Evolutionary conservation across 177 flowering plant genomes (phyloP), one percentile per base, ranked within the genome.

Genomic region (Telopea speciosissima): DNA sequence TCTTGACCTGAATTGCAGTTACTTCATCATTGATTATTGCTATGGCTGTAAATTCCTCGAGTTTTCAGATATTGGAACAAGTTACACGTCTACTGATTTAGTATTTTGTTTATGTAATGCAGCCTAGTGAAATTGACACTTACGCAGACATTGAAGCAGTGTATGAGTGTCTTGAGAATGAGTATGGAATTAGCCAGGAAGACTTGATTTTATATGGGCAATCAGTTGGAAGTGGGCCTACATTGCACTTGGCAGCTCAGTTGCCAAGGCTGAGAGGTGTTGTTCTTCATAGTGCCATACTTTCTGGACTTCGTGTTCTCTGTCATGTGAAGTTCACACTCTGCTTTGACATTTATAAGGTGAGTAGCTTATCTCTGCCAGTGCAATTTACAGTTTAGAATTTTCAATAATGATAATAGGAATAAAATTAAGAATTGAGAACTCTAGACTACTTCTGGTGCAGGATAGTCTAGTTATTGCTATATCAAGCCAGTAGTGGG

Each of bases 211-310:
- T 96, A 65, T 96, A 96, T 70, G 99, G 99, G 19, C 99, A 93
- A 78, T 96, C 99, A 19, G 98, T 96, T 65, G 99, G 99, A 66
- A 96, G 99, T 81, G 99, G 99, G 11, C 99, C 99, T 3, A 96
- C 99, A 33, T 73, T 96, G 68, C 98, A 96, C 80, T 85, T 96
- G 82, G 99, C 99, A 13, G 81, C 99, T 70, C 81, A 81, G 71
- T 70, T 96, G 72, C 99, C 99, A 14, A 84, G 98, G 81, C 75
- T 96, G 61, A 86, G 99, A 73, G 99, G 98, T 44, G 95, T 96
- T 44, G 97, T 96, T 81, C 87, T 96, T 61, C 99, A 96, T 65
- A 96, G 99, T 80, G 99, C 90, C 72, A 96, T 96, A 75, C 96
- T 96, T 25, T 96, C 99, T 67, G 99, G 99, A 40, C 96, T 96